Evolutionary conservation across 805 yeast species (phyloP).

Genomic region (Isabelozyma heimii): DNA sequence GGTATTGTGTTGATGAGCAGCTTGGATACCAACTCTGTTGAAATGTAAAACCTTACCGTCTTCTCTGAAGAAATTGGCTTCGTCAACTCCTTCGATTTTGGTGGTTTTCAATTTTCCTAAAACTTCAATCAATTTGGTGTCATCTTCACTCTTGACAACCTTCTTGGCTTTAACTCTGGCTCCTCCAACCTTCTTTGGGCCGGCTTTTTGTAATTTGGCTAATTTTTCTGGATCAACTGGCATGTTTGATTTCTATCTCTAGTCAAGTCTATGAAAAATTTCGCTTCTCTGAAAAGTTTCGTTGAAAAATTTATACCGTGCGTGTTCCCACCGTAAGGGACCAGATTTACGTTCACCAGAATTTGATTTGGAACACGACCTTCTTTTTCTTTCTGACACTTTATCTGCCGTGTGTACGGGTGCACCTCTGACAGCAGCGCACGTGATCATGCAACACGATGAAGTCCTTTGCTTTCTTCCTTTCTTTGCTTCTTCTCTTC

Average conservation of each 20-base stretch:
- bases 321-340: background rate
- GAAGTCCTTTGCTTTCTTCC: background rate
- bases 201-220: slow-evolving; percentile 86
- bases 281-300: background rate
- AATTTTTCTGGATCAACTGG: slow-evolving; percentile 92
- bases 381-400: background rate
- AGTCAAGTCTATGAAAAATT: slow-evolving; percentile 1
- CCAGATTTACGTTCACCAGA: background rate
- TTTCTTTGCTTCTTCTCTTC: background rate
- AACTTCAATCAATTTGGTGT: slow-evolving; percentile 85
- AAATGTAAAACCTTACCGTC: slow-evolving; percentile 96
- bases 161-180: slow-evolving; percentile 93
- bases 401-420: background rate
- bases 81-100: slow-evolving; percentile 86
- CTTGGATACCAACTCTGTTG: slow-evolving; percentile 94
- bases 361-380: background rate
- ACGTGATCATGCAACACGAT: background rate
- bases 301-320: background rate
- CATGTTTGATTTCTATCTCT: slow-evolving; percentile 39
- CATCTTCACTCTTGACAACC: slow-evolving; percentile 69
- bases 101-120: slow-evolving; percentile 87
- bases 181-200: slow-evolving; percentile 74
- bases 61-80: slow-evolving; percentile 96
- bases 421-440: background rate
- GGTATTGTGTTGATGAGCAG: slow-evolving; percentile 86